Conservation (phyloP, 768 basidiomycete genomes). For the Dioszegia aurantiaca region DNA sequence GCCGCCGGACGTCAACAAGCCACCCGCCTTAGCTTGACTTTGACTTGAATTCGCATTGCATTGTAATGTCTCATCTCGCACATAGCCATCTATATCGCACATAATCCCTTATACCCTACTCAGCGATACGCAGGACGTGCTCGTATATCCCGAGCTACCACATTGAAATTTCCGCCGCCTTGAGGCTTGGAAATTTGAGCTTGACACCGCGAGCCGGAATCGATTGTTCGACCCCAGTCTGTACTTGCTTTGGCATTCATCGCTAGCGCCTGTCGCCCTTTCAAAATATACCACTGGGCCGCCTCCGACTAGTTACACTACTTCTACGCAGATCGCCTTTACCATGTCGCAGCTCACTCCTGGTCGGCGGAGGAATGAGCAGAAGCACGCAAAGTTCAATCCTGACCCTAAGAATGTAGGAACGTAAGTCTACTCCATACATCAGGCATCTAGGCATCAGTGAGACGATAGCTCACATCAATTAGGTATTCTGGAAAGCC, state of each 20-base stretch:
- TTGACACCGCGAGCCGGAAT: no score
- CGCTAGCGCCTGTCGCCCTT: not conserved
- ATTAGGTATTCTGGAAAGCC: constrained; percentile 45
- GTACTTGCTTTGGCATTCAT: no score
- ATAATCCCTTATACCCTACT: not conserved
- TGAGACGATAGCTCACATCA: not conserved
- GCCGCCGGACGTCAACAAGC: no score
- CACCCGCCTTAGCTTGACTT: no score
- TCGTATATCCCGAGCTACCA: not conserved
- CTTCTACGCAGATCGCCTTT: not conserved
- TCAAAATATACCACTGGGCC: not conserved
- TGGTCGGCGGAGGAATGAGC: constrained; percentile 15
- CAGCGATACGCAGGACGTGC: not conserved
- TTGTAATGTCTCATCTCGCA: not conserved
- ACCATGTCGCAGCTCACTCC: constrained; percentile 20
- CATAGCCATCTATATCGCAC: not conserved
- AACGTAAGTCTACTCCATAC: constrained; percentile 37
- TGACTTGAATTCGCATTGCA: no score
- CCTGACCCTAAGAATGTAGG: constrained; percentile 45
- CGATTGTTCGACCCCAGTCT: no score
- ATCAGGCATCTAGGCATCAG: not conserved
- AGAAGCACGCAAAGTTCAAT: constrained; percentile 41
- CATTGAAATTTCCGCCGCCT: not conserved
- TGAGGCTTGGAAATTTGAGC: no score
- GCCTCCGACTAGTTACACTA: not conserved